Evolutionary conservation across 108 stramenopile genomes (phyloP).

Genomic region (Nitzschia sp.): DNA sequence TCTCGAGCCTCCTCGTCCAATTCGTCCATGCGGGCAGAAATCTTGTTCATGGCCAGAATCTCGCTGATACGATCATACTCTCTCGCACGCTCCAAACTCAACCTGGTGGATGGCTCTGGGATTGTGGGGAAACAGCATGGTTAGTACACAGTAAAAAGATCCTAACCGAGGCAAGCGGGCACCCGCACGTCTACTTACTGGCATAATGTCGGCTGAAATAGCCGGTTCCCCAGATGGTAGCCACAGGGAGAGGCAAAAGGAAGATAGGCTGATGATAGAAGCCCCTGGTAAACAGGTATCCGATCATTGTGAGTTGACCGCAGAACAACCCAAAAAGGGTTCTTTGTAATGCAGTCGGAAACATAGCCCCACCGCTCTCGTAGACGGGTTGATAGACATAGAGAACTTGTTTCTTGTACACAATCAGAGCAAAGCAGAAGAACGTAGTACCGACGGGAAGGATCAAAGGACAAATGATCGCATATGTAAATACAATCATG

Average conservation of each 20-base stretch:
- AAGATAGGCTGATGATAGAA: conserved; percentile 46
- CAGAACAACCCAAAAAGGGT: conserved; percentile 82
- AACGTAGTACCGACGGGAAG: conserved; percentile 77
- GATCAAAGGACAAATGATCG: conserved; percentile 80
- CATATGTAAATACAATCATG: conserved; percentile 75
- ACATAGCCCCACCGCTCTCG: conserved; percentile 70
- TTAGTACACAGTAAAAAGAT: background rate
- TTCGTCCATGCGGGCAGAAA: background rate
- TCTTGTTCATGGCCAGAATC: conserved; percentile 22
- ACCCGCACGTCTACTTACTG: conserved; percentile 31
- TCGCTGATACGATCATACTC: conserved; percentile 75
- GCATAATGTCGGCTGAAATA: conserved; percentile 64
- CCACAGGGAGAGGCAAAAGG: conserved; percentile 72
- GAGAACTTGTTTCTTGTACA: conserved; percentile 90
- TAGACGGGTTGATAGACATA: conserved; percentile 66
- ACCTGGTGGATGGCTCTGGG: conserved; percentile 56
- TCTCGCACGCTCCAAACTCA: conserved; percentile 84
- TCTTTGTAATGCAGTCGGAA: conserved; percentile 67
- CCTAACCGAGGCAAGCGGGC: too few species aligned
- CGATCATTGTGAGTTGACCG: conserved; percentile 83
- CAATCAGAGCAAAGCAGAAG: conserved; percentile 73
- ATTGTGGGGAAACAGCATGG: background rate
- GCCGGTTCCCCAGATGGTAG: conserved; percentile 61
- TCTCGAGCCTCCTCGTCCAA: background rate
- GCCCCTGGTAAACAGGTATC: conserved; percentile 71